Conservation (phyloP, 257 asterid genomes). For the Solanum virginianum region DNA sequence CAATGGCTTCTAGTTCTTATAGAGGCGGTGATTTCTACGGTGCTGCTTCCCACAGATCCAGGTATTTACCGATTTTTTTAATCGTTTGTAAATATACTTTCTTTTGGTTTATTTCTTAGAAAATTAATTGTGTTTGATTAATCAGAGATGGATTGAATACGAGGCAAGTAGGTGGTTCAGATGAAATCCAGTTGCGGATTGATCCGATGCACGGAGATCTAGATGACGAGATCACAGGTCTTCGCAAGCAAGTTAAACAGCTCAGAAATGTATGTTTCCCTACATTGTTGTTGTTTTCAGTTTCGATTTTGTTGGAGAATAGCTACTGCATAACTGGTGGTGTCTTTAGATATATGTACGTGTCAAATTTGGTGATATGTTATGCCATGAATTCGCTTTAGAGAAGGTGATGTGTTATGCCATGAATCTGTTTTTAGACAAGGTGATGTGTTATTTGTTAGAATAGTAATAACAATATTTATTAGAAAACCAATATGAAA, state of each 20-base stretch:
- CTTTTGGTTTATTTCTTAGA: background rate
- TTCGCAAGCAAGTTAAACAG: slow-evolving; percentile 78
- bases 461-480: background rate
- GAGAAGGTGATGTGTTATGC: too few relatives aligned
- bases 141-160: slow-evolving; percentile 70
- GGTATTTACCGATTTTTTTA: slow-evolving; percentile 15
- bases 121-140: background rate
- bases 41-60: slow-evolving; percentile 60
- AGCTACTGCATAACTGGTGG: background rate
- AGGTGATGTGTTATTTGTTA: background rate
- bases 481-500: background rate
- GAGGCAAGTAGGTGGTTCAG: slow-evolving; percentile 52
- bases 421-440: too few relatives aligned
- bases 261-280: slow-evolving; percentile 42
- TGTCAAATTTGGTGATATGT: background rate
- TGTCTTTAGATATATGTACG: background rate
- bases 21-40: slow-evolving; percentile 21
- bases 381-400: too few relatives aligned
- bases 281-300: background rate
- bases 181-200: slow-evolving; percentile 75
- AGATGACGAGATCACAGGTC: slow-evolving; percentile 72
- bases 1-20: slow-evolving; percentile 14
- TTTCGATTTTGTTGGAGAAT: background rate
- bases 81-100: background rate
- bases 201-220: slow-evolving; percentile 72